Percentiles rank a stretch among this genome's conserved stretches.
phyloP scores from a whole-genome alignment of 495 filamentous ascomycete genomes.

The Poronia punctata region DNA sequence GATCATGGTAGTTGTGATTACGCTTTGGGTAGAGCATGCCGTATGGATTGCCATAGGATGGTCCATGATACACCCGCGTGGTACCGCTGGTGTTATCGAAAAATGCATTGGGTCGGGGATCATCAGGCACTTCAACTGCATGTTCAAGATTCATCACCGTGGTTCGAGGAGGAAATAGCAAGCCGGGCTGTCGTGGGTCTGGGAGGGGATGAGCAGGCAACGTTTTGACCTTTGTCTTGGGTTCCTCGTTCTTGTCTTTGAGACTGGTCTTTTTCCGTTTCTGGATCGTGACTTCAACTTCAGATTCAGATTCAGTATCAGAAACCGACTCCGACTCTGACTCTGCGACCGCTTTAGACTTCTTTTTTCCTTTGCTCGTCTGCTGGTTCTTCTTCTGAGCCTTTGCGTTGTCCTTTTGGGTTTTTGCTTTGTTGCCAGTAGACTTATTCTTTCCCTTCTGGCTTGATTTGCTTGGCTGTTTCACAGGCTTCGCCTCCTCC shows the following conservation, averaged over 20 bases:
- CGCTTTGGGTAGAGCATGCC: slow-evolving; percentile 21
- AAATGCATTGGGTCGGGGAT: slow-evolving; percentile 46
- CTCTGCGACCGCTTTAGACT: slow-evolving; percentile 3
- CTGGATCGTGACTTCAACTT: slow-evolving; percentile 1
- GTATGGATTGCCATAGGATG: slow-evolving; percentile 37
- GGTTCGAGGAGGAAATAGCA: slow-evolving; percentile 29
- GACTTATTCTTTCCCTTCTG: slow-evolving; percentile 11
- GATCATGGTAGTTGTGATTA: slow-evolving; percentile 5
- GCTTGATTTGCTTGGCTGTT: no score
- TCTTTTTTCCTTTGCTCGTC: background rate
- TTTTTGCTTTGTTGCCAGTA: background rate
- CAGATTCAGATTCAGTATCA: slow-evolving; percentile 8
- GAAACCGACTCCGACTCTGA: slow-evolving; percentile 5
- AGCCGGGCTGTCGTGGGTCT: slow-evolving; percentile 14
- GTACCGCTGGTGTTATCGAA: slow-evolving; percentile 33
- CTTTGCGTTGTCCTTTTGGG: slow-evolving; percentile 1
- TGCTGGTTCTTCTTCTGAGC: slow-evolving; percentile 1
- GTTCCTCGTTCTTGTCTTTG: slow-evolving; percentile 1
- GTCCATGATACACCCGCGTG: slow-evolving; percentile 44
- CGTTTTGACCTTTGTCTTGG: slow-evolving; percentile 4
- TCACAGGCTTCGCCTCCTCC: slow-evolving; percentile 7
- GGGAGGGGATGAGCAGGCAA: slow-evolving; percentile 5
- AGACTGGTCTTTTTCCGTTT: slow-evolving; percentile 3
- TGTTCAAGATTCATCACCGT: slow-evolving; percentile 39
- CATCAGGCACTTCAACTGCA: slow-evolving; percentile 29